A percentile compares a stretch with the other conserved stretches of the same genome.
These are phyloP conservation scores for Chaetothyriales sp. DNA, from an alignment of 2,329 filamentous ascomycete species.

Conservation along the genomic window DNA sequence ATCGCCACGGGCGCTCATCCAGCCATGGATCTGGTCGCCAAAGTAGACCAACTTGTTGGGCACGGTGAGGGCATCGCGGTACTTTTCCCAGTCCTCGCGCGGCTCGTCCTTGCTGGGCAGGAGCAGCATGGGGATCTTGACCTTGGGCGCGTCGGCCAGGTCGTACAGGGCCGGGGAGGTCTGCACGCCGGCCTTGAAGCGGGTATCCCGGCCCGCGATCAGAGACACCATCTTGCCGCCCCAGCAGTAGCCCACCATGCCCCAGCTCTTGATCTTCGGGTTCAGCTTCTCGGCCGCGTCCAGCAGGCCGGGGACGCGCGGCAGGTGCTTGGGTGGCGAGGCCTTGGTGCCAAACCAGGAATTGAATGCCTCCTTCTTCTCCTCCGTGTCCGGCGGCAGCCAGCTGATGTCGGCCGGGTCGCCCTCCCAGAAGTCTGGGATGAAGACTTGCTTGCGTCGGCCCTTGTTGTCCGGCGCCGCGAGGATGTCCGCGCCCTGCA, in stretches of 20 bases:
- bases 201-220: constrained; percentile 34
- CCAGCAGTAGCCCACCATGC: constrained; percentile 48
- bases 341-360: constrained; percentile 43
- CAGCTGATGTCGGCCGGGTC: constrained; percentile 48
- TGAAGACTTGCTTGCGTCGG: constrained; percentile 67
- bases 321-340: constrained; percentile 42
- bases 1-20: constrained; percentile 31
- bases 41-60: constrained; percentile 31
- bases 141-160: constrained; percentile 38
- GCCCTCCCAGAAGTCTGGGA: constrained; percentile 83
- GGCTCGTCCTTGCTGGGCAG: constrained; percentile 43
- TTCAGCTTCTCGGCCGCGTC: constrained; percentile 37
- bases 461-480: constrained; percentile 51
- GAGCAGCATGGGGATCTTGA: constrained; percentile 43
- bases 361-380: constrained; percentile 44
- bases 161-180: constrained; percentile 48
- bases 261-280: constrained; percentile 38
- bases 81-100: constrained; percentile 31
- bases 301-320: constrained; percentile 40
- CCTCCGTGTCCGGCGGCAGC: constrained; percentile 45
- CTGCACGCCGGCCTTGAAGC: constrained; percentile 42
- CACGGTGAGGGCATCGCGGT: constrained; percentile 25
- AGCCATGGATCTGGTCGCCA: constrained; percentile 30
- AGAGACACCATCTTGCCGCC: constrained; percentile 39
- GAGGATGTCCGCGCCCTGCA: constrained; percentile 50